A percentile compares a stretch with the other conserved stretches of the same genome.
These are phyloP conservation scores for Picochlorum sp. DNA, from an alignment of 139 green algal species.

Conservation along the genomic window DNA sequence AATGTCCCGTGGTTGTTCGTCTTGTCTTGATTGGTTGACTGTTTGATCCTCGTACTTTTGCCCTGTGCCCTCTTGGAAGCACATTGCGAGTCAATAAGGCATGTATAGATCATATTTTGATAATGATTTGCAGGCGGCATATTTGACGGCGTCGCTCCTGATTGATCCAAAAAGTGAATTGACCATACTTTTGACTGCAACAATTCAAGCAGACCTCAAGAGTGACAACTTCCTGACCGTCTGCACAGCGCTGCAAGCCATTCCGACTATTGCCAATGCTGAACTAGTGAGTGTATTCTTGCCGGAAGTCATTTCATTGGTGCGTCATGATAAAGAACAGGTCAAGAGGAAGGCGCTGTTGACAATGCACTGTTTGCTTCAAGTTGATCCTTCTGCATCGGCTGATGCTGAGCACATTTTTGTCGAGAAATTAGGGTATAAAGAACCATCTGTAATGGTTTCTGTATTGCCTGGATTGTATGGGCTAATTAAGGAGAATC, in stretches of 20 bases:
- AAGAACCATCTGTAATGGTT: slow-evolving; percentile 89
- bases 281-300: slow-evolving; percentile 85
- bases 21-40: background rate
- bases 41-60: background rate
- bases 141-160: slow-evolving; percentile 85
- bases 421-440: slow-evolving; percentile 28
- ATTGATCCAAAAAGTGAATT: slow-evolving; percentile 82
- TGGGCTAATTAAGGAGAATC: slow-evolving; percentile 50
- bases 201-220: slow-evolving; percentile 82
- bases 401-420: slow-evolving; percentile 20
- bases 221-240: slow-evolving; percentile 85
- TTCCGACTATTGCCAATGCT: slow-evolving; percentile 51
- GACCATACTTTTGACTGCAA: slow-evolving; percentile 94
- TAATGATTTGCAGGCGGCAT: slow-evolving; percentile 71
- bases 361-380: slow-evolving; percentile 68
- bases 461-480: slow-evolving; percentile 85
- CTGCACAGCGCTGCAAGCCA: slow-evolving; percentile 41
- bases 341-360: slow-evolving; percentile 96
- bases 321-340: slow-evolving; percentile 63
- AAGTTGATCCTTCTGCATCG: slow-evolving; percentile 50
- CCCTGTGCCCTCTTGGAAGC: background rate
- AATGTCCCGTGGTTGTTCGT: no score
- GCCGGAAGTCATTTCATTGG: slow-evolving; percentile 50
- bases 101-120: background rate
- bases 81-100: background rate